Evolutionary conservation across 306 rosid genomes (phyloP).

Genomic region (Oxytropis ochrocephala): DNA sequence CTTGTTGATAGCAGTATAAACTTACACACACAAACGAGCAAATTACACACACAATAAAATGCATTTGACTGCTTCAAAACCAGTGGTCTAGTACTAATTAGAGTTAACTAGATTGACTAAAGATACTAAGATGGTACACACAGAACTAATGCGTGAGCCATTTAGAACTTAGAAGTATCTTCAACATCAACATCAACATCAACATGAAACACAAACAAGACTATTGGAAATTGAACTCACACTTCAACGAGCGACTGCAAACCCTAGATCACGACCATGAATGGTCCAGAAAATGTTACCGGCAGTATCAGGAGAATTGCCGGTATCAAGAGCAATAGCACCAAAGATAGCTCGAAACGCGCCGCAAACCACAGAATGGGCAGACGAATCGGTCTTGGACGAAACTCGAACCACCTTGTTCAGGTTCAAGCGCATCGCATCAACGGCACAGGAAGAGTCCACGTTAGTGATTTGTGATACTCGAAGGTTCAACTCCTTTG

Average conservation of each 20-base stretch:
- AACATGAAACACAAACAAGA: not conserved
- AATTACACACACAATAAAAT: no score
- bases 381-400: slow-evolving; percentile 50
- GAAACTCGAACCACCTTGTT: slow-evolving; percentile 61
- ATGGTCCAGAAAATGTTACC: slow-evolving; percentile 48
- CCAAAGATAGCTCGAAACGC: slow-evolving; percentile 71
- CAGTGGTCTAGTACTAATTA: not conserved
- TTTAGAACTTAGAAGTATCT: not conserved
- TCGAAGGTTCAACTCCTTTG: slow-evolving; percentile 40
- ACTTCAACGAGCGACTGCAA: slow-evolving; percentile 15
- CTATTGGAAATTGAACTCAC: not conserved
- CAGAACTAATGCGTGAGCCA: not conserved
- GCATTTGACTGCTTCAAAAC: slow-evolving; percentile 12
- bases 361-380: slow-evolving; percentile 51
- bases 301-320: slow-evolving; percentile 34
- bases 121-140: not conserved
- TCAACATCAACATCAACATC: not conserved
- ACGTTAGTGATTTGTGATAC: slow-evolving; percentile 37
- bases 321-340: slow-evolving; percentile 60
- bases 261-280: slow-evolving; percentile 38
- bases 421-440: slow-evolving; percentile 39
- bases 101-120: not conserved
- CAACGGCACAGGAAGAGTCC: slow-evolving; percentile 45
- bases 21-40: not conserved
- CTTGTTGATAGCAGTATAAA: not conserved